Evolutionary conservation across 305 asterid genomes (phyloP).

Genomic region (Fraxinus nigra): DNA sequence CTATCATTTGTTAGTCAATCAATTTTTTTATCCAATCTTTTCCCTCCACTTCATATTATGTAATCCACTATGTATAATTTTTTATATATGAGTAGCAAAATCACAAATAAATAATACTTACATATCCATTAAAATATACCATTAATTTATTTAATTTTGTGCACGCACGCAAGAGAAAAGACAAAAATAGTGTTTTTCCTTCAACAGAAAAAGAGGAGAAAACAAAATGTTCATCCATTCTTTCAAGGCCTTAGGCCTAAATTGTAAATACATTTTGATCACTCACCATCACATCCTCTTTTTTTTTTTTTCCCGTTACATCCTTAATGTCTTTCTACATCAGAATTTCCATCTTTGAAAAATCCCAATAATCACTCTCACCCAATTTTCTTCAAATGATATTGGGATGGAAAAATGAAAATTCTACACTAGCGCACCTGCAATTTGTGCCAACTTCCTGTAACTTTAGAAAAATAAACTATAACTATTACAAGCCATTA

Average conservation of each 20-base stretch:
- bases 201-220: neutral
- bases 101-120: neutral
- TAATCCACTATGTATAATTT: too few relatives aligned
- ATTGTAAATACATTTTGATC: conserved; percentile 17
- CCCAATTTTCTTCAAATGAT: conserved; percentile 34
- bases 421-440: conserved; percentile 21
- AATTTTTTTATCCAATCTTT: too few relatives aligned
- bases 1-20: too few relatives aligned
- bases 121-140: neutral
- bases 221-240: conserved; percentile 2
- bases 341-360: conserved; percentile 60
- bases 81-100: too few relatives aligned
- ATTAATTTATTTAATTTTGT: too few relatives aligned
- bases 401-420: conserved; percentile 33
- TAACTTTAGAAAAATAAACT: neutral
- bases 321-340: conserved; percentile 31
- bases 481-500: conserved; percentile 27
- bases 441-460: conserved; percentile 31
- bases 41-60: too few relatives aligned
- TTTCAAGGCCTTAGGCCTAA: conserved; percentile 42
- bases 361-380: conserved; percentile 34
- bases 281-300: conserved; percentile 3
- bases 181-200: neutral
- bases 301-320: conserved; percentile 15
- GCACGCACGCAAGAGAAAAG: neutral